A percentile compares a stretch with the other conserved stretches of the same genome.
Conservation (phyloP, 2,329 filamentous ascomycete genomes). For the Phialophora chinensis region DNA sequence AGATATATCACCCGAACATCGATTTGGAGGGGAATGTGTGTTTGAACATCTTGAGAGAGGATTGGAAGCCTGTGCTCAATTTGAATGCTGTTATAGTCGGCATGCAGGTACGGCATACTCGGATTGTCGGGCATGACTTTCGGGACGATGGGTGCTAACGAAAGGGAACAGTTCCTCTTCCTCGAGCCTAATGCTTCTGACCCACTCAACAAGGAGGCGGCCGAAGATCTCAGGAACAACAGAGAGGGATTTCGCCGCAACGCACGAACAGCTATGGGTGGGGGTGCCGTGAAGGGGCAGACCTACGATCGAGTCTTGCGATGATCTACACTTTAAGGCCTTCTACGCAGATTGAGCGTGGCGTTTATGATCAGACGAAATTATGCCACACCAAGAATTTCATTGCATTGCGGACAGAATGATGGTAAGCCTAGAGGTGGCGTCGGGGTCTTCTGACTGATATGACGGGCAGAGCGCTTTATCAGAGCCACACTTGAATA, state of each 20-base stretch:
- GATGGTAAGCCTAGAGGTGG: constrained; percentile 18
- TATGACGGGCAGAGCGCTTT: neutral
- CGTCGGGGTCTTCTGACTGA: neutral
- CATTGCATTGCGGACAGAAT: constrained; percentile 15
- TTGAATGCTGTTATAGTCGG: constrained; percentile 96
- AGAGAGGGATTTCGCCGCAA: constrained; percentile 90
- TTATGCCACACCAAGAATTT: constrained; percentile 13
- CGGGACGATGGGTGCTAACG: constrained; percentile 4
- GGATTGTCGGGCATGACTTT: neutral
- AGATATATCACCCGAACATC: constrained; percentile 99
- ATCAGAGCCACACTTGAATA: constrained; percentile 2
- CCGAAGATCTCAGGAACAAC: constrained; percentile 85
- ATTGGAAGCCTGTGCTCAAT: constrained; percentile 99
- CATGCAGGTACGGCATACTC: constrained; percentile 66
- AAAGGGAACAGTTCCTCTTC: constrained; percentile 77
- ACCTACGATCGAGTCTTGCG: constrained; percentile 73
- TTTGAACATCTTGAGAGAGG: constrained; percentile 93
- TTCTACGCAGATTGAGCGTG: constrained; percentile 12
- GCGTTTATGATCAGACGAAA: constrained; percentile 16
- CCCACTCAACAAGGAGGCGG: constrained; percentile 97
- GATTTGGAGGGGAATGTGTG: constrained; percentile 97
- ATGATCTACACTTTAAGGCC: constrained; percentile 14
- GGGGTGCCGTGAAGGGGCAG: constrained; percentile 74
- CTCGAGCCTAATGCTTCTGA: constrained; percentile 96
- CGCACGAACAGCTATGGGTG: constrained; percentile 81